phyloP scores from a whole-genome alignment of 2,329 filamentous ascomycete genomes.

The Phaeosphaeria sp. region DNA sequence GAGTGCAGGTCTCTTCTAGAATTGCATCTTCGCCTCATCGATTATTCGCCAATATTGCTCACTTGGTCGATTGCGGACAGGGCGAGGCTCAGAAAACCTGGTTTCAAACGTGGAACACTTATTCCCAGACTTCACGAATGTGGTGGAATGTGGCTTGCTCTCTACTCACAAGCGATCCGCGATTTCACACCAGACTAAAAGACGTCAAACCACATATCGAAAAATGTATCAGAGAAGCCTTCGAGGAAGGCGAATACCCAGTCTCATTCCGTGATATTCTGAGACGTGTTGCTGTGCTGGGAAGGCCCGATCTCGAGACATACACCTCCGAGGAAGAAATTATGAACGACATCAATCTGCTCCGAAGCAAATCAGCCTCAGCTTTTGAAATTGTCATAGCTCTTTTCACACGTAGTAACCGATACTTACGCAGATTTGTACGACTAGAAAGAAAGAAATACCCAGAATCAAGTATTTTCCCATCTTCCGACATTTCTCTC shows the following conservation, averaged over 20 bases:
- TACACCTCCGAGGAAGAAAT: not conserved
- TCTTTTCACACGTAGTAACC: not conserved
- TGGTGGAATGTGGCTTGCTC: not conserved
- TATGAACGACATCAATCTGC: not conserved
- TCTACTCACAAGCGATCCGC: not conserved
- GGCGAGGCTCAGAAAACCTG: not conserved
- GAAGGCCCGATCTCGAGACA: not conserved
- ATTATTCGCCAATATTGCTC: not conserved
- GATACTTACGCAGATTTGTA: not conserved
- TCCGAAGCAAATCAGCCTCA: not conserved
- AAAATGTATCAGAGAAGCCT: not conserved
- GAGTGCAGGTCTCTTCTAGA: not conserved
- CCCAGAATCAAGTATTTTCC: not conserved
- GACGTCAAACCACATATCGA: not conserved
- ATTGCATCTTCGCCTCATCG: not conserved
- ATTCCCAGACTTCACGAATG: not conserved
- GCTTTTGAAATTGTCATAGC: not conserved
- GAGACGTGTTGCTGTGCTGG: not conserved
- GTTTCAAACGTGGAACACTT: not conserved
- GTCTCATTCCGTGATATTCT: not conserved
- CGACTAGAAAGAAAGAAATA: not conserved
- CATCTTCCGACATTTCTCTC: not conserved
- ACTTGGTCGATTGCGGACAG: not conserved
- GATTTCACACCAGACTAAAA: not conserved
- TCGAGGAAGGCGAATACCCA: not conserved